A percentile compares a stretch with the other conserved stretches of the same genome.
phyloP scores from a whole-genome alignment of 345 rosid species.

The Citrus inodora region DNA sequence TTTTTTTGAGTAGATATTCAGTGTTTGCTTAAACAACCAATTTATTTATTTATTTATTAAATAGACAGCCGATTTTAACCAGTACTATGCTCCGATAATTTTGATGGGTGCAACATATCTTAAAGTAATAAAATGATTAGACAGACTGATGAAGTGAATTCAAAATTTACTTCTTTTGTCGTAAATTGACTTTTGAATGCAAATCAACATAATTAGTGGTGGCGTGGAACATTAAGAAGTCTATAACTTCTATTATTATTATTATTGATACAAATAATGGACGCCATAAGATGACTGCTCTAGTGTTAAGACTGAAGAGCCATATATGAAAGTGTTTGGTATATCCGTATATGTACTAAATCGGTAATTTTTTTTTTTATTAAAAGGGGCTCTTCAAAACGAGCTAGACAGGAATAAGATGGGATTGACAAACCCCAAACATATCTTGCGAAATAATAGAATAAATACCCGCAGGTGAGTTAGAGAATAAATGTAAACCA shows the following conservation, averaged over 20 bases:
- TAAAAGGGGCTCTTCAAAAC: no score
- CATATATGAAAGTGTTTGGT: neutral
- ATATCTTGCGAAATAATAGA: no score
- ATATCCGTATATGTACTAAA: neutral
- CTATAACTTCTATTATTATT: neutral
- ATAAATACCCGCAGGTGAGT: no score
- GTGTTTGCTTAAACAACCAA: no score
- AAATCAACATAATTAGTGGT: neutral
- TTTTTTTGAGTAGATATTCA: no score
- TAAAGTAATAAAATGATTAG: neutral
- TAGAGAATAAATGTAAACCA: no score
- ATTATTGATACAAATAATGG: neutral
- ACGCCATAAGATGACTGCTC: neutral
- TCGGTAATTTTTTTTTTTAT: accelerated
- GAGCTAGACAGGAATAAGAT: no score
- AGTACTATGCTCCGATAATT: neutral
- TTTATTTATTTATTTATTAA: no score
- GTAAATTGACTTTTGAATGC: neutral
- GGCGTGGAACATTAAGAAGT: neutral
- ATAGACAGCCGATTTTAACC: neutral
- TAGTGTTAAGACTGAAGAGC: neutral
- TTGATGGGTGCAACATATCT: neutral
- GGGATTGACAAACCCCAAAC: no score
- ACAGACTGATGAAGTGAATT: neutral
- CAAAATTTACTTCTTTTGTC: neutral